Base-by-base conservation (phyloP, 2,329 filamentous ascomycete genomes). In the Alternaria triticimaculans region DNA sequence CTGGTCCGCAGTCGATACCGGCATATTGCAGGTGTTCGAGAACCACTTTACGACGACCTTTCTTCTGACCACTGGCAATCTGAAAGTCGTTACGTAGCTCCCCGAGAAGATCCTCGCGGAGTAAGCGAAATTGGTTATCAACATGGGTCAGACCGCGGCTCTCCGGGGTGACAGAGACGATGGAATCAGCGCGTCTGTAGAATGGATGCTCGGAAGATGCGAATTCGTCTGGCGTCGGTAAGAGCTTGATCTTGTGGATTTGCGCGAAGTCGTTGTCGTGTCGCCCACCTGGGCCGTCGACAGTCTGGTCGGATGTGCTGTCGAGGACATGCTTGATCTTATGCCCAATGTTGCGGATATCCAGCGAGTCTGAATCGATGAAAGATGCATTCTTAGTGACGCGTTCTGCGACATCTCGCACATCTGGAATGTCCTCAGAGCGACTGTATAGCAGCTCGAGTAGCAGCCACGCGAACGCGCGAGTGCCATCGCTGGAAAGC, bases 201-300 rank as follows among this genome's bases (percentile, higher is more conserved):
- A 88, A 93, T 3, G 77, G 76, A 10, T 0, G 87, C 84, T 23
- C 75, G 72, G 4, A 85, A 0, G 85, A 89, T 0, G 82, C 62
- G 2, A 93, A 82, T 71, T 94, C 91, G 54, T 90, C 87, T 0
- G 84, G 76, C 0, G 90, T 93, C 0, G 91, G 92, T 51, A 87
- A 84, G 14, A 93, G 88, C 3, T 85, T 79, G 33, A 92, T 88
- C 0, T 87, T 63, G 0, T 87, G 83, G 68, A 89, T 89, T 66
- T 92, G 84, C 2, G 71, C 80, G 71, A 86, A 86, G 69, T 94
- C 91, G 58, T 94, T 94, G 75, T 94, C 89, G 66, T 94, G 91
- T 0, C 91, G 85, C 0, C 90, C 90, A 0, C 91, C 91, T 0
- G 90, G 85, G 5, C 72, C 71, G 43, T 71, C 67, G 4, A 45